Evolutionary conservation across 2,329 filamentous ascomycete genomes (phyloP), one percentile per base, ranked within the genome.

Genomic region (Ophiostoma quercus): DNA sequence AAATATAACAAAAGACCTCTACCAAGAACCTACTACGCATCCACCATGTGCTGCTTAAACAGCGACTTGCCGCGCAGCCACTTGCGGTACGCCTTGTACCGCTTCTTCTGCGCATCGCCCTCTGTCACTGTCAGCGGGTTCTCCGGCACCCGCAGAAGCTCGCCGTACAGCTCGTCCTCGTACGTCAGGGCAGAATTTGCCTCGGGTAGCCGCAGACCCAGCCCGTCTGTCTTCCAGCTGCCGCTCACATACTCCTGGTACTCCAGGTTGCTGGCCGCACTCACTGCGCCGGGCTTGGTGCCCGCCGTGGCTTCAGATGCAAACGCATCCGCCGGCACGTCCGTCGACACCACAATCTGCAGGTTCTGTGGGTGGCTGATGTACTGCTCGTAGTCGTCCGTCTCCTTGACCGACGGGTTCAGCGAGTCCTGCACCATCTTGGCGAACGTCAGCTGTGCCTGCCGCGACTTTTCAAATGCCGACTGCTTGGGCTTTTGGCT

Each of bases 31-130:
- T 3, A 25, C 86, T 69, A 68, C 7, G 67, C 69, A 39, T 74
- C 85, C 68, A 87, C 83, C 65, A 89, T 87, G 78, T 90, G 88
- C 83, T 97, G 94, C 80, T 98, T 98, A 79, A 98, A 98, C 76
- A 98, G 85, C 75, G 92, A 97, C 82, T 97, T 98, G 22, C 94
- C 94, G 72, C 89, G 86, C 76, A 99, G 83, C 94, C 95, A 99
- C 80, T 97, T 96, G 76, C 90, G 83, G 80, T 99, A 99, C 11
- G 94, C 92, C 80, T 97, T 98, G 79, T 99, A 99, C 74, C 95
- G 84, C 84, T 98, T 97, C 85, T 96, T 98, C 57, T 86, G 85
- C 65, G 88, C 85, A 78, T 98, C 95, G 76, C 96, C 94, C 63
- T 94, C 90, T 1, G 88, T 89, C 16, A 98, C 94, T 2, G 92